Conservation (phyloP, 805 yeast species). For the Hanseniaspora vineae region DNA sequence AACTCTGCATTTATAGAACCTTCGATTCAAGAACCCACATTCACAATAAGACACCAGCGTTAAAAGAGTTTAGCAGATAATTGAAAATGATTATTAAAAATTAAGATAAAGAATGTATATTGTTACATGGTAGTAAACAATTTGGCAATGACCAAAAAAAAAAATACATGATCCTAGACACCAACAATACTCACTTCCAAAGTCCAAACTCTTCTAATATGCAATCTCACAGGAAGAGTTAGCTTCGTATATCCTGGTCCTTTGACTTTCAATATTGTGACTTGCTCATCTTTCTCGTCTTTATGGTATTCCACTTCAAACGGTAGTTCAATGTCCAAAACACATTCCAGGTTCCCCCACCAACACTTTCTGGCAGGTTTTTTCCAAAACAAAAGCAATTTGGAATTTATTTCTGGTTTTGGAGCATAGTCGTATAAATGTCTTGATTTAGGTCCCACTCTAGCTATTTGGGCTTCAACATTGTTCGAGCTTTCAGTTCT, state of each 20-base stretch:
- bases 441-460: neutral
- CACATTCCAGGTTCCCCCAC: constrained; percentile 66
- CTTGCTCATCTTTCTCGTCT: constrained; percentile 12
- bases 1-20: too few relatives aligned
- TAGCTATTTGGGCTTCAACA: neutral
- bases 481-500: constrained; percentile 8
- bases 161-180: constrained; percentile 27
- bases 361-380: constrained; percentile 98
- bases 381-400: constrained; percentile 84
- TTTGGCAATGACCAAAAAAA: neutral
- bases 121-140: too few relatives aligned
- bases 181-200: constrained; percentile 85
- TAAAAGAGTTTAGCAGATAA: too few relatives aligned
- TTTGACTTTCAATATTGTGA: constrained; percentile 3
- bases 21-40: too few relatives aligned
- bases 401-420: constrained; percentile 32
- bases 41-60: too few relatives aligned
- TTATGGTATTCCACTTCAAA: constrained; percentile 2
- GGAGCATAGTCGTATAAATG: constrained; percentile 21
- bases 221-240: constrained; percentile 47
- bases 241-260: constrained; percentile 10
- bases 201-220: constrained; percentile 93
- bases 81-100: too few relatives aligned
- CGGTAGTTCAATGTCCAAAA: constrained; percentile 25
- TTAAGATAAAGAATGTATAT: too few relatives aligned